Evolutionary conservation across 768 basidiomycete genomes (phyloP).

Genomic region (Auriculariales sp.): DNA sequence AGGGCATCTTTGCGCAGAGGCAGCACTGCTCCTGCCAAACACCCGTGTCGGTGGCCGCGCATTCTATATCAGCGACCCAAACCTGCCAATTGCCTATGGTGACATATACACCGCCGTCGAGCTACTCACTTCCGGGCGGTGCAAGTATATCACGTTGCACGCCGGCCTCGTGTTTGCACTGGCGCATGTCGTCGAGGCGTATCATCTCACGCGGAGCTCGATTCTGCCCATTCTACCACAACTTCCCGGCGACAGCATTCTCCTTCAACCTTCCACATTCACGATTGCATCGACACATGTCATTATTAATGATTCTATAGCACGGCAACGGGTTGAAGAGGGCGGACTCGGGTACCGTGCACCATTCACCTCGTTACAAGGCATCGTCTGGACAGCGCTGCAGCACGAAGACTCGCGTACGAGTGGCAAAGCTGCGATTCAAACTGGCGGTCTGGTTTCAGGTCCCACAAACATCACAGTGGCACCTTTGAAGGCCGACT

Average conservation of each 20-base stretch:
- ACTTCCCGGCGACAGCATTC: constrained; percentile 27
- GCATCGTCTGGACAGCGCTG: constrained; percentile 13
- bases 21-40: constrained; percentile 37
- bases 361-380: constrained; percentile 42
- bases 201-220: constrained; percentile 29
- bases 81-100: constrained; percentile 44
- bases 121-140: constrained; percentile 42
- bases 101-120: constrained; percentile 44
- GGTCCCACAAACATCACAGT: too few relatives aligned
- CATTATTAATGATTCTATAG: constrained; percentile 53
- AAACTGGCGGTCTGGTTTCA: too few relatives aligned
- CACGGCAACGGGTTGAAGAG: constrained; percentile 17
- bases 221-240: background rate
- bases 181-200: constrained; percentile 42
- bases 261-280: constrained; percentile 47
- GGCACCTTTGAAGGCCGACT: too few relatives aligned
- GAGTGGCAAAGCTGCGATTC: too few relatives aligned
- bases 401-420: background rate
- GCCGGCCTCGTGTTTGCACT: constrained; percentile 50
- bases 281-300: constrained; percentile 37
- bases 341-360: constrained; percentile 50
- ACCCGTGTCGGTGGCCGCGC: constrained; percentile 57
- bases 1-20: constrained; percentile 61
- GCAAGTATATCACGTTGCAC: constrained; percentile 38
- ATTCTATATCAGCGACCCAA: constrained; percentile 52